These are phyloP conservation scores for Geotrichum aggregatum DNA, from an alignment of 1,139 yeast species.

Conservation along the genomic window DNA sequence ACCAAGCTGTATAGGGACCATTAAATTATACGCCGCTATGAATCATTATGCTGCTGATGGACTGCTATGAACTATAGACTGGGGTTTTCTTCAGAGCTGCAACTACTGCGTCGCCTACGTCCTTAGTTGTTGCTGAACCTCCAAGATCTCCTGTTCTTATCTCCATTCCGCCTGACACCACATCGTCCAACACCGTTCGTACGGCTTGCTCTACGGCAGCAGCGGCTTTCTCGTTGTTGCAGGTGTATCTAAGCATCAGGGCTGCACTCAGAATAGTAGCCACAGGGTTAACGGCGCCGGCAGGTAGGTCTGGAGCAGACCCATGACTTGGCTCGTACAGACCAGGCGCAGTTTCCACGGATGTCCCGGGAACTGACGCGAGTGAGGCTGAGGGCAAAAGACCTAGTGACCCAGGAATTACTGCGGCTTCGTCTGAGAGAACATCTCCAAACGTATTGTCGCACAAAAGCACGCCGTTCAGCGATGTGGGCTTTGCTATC, in stretches of 20 bases:
- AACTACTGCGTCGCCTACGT: slow-evolving; percentile 77
- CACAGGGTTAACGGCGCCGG: slow-evolving; percentile 76
- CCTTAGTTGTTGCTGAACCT: slow-evolving; percentile 63
- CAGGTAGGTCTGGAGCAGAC: slow-evolving; percentile 82
- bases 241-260: slow-evolving; percentile 77
- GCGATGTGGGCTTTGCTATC: slow-evolving; percentile 70
- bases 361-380: slow-evolving; percentile 66
- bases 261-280: slow-evolving; percentile 84
- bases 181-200: slow-evolving; percentile 57
- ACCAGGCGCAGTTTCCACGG: slow-evolving; percentile 67
- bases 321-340: slow-evolving; percentile 94
- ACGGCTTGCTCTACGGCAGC: slow-evolving; percentile 73
- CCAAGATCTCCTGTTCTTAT: slow-evolving; percentile 75
- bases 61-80: background rate
- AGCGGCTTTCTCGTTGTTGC: slow-evolving; percentile 65
- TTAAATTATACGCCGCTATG: too few relatives aligned
- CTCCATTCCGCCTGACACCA: slow-evolving; percentile 43
- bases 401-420: slow-evolving; percentile 83
- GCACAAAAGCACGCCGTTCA: slow-evolving; percentile 76
- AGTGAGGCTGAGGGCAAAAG: slow-evolving; percentile 80
- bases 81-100: background rate
- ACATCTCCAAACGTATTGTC: slow-evolving; percentile 88
- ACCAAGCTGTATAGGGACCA: background rate
- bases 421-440: slow-evolving; percentile 83
- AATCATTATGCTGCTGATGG: background rate